Percentiles rank a stretch among this genome's conserved stretches.
Conservation (phyloP, 139 green algal species). For the Micractinium sp. region DNA sequence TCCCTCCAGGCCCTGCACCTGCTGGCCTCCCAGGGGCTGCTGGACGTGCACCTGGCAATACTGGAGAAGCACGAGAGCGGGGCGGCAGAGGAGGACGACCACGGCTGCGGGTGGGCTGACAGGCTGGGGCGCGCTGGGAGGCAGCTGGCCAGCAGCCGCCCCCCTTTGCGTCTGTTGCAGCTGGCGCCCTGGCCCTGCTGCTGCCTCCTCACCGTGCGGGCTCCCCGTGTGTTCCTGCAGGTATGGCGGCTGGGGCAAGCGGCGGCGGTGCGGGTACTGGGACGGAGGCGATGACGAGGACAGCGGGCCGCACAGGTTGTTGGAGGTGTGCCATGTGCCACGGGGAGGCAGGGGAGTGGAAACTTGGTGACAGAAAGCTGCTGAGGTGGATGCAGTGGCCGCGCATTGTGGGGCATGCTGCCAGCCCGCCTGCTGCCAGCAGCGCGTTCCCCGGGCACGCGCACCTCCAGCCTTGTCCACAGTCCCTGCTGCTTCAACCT, state of each 20-base stretch:
- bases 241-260: background rate
- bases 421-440: background rate
- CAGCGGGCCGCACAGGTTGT: background rate
- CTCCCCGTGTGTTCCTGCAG: too few species aligned
- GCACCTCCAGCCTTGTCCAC: background rate
- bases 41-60: conserved; percentile 2
- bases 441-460: too few species aligned
- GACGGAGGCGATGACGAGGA: background rate
- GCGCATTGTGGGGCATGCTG: background rate
- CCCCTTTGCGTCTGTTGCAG: too few species aligned
- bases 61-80: background rate
- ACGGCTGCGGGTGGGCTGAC: too few species aligned
- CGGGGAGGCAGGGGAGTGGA: background rate
- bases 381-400: too few species aligned
- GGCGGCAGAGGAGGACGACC: background rate
- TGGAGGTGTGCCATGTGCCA: background rate
- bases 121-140: too few species aligned
- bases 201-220: too few species aligned
- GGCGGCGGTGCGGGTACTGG: background rate
- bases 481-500: background rate
- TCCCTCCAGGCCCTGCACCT: background rate
- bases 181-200: too few species aligned
- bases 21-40: background rate
- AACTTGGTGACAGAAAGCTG: background rate
- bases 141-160: too few species aligned